A percentile compares a stretch with the other conserved stretches of the same genome.
Evolutionary conservation across 257 asterid species (phyloP).

Genomic region (Lavandula angustifolia): DNA sequence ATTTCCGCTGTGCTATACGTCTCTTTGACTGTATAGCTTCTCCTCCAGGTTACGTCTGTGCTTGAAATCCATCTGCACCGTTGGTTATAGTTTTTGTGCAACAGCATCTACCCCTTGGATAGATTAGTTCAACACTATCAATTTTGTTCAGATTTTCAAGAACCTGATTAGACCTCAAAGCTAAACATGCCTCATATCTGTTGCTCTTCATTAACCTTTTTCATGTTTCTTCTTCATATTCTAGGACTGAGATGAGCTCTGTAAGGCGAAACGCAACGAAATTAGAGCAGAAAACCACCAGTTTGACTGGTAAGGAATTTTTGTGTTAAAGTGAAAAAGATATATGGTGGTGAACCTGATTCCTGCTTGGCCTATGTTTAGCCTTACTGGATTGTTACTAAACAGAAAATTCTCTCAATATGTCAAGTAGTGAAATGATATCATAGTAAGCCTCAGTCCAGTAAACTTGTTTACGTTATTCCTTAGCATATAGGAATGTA

Average conservation of each 20-base stretch:
- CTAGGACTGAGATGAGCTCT: slow-evolving; percentile 17
- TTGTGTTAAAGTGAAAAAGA: slow-evolving; percentile 26
- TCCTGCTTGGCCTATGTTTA: slow-evolving; percentile 29
- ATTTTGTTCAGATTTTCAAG: slow-evolving; percentile 11
- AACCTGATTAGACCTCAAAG: slow-evolving; percentile 30
- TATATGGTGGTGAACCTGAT: slow-evolving; percentile 32
- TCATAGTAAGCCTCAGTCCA: slow-evolving; percentile 9
- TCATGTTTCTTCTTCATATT: not conserved
- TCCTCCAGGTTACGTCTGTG: slow-evolving; percentile 23
- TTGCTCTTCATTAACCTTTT: slow-evolving; percentile 15
- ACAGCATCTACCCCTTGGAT: slow-evolving; percentile 17
- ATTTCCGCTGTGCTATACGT: slow-evolving; percentile 1
- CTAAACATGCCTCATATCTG: slow-evolving; percentile 2
- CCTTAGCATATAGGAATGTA: slow-evolving; percentile 11
- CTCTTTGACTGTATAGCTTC: not conserved
- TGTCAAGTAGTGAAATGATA: slow-evolving; percentile 17
- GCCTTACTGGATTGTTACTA: slow-evolving; percentile 7
- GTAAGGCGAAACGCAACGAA: not conserved
- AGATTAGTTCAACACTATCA: not conserved
- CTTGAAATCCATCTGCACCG: slow-evolving; percentile 30
- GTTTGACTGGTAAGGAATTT: slow-evolving; percentile 18
- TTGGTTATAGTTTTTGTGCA: slow-evolving; percentile 31
- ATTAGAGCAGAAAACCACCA: slow-evolving; percentile 13
- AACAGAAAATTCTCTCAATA: slow-evolving; percentile 12
- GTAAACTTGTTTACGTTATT: slow-evolving; percentile 23